These are phyloP conservation scores for Populus nigra DNA, from an alignment of 345 rosid species.

Conservation along the genomic window DNA sequence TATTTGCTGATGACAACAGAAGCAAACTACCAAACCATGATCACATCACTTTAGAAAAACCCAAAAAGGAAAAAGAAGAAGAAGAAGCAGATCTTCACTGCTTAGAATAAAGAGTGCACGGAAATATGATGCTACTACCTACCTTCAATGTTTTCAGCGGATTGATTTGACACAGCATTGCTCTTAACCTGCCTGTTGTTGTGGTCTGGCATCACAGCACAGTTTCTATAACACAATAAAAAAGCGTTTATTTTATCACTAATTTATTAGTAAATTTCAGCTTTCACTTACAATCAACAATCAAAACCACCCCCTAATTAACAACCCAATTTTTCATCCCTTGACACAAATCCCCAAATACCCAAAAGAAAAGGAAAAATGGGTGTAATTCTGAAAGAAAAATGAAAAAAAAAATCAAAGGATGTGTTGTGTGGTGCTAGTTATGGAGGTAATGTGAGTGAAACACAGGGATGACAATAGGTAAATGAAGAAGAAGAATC, in stretches of 20 bases:
- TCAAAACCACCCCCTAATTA: not conserved
- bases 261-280: not conserved
- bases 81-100: constrained; percentile 26
- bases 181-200: constrained; percentile 50
- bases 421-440: not conserved
- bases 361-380: not conserved
- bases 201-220: constrained; percentile 51
- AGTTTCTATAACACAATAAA: not conserved
- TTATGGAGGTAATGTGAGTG: constrained; percentile 5
- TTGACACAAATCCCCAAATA: not conserved
- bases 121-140: constrained; percentile 13
- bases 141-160: constrained; percentile 65
- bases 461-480: not conserved
- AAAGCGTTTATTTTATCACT: not conserved
- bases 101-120: not conserved
- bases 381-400: not conserved
- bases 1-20: not conserved
- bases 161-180: constrained; percentile 58
- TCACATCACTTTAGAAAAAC: not conserved
- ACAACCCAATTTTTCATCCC: not conserved
- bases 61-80: not conserved
- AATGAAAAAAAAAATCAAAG: not conserved
- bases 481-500: constrained; percentile 32
- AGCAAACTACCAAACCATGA: not conserved
- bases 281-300: not conserved